phyloP scores from a whole-genome alignment of 495 filamentous ascomycete species.

The Podospora bellae-mahoneyi region DNA sequence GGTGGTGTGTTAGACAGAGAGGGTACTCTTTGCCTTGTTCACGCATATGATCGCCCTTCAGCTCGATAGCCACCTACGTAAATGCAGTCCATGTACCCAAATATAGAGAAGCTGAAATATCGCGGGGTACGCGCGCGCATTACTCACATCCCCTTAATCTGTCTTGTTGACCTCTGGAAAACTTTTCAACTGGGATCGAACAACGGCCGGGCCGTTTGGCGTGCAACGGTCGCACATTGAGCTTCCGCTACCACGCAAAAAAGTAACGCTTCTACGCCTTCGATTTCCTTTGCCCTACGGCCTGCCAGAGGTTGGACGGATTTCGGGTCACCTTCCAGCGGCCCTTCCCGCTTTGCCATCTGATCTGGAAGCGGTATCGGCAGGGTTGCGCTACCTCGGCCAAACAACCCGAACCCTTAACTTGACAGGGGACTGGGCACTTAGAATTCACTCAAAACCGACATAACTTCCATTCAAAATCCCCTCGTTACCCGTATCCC shows the following conservation, averaged over 20 bases:
- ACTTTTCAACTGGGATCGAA: background rate
- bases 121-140: background rate
- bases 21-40: background rate
- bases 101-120: background rate
- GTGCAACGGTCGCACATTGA: background rate
- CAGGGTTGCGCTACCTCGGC: background rate
- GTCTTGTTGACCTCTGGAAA: background rate
- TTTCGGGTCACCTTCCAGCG: constrained; percentile 1
- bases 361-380: constrained; percentile 16
- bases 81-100: background rate
- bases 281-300: background rate
- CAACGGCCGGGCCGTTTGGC: background rate
- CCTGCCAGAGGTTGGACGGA: background rate
- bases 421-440: background rate
- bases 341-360: constrained; percentile 8
- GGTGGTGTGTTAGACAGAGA: background rate
- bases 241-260: background rate
- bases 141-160: background rate
- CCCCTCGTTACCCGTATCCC: background rate
- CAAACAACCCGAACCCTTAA: background rate
- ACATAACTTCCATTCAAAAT: background rate
- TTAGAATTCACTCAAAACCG: background rate
- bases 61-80: background rate
- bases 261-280: background rate
- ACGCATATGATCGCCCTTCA: background rate